phyloP scores from a whole-genome alignment of 78 protist species.

The Neovahlkampfia damariscottae region DNA sequence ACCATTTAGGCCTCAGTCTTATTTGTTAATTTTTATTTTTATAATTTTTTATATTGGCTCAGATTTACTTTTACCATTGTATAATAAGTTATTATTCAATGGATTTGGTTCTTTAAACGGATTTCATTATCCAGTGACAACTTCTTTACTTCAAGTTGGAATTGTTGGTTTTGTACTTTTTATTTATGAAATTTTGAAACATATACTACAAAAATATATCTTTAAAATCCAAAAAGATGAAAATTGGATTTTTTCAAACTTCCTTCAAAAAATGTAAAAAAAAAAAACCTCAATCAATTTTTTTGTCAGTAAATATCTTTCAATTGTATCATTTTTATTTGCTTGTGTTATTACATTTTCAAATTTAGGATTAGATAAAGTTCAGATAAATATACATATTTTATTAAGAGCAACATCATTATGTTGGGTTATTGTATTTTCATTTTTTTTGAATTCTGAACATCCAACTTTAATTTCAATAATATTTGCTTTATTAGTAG shows the following conservation, averaged over 20 bases:
- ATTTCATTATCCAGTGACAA: slow-evolving; percentile 1
- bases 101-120: background rate
- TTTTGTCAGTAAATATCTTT: no score
- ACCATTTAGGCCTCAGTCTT: no score
- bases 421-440: background rate
- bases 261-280: no score
- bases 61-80: background rate
- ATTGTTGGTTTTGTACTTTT: background rate
- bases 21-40: background rate
- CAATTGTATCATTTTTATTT: background rate
- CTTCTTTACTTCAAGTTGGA: background rate
- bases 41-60: background rate
- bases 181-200: background rate
- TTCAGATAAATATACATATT: background rate
- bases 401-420: background rate
- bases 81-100: background rate
- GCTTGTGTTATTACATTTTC: background rate
- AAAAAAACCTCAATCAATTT: no score
- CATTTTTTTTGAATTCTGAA: background rate
- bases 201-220: background rate
- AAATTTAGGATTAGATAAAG: background rate
- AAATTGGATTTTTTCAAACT: background rate
- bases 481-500: background rate
- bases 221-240: background rate
- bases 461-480: background rate